Evolutionary conservation across 2,329 filamentous ascomycete genomes (phyloP).

Genomic region (Neophaeococcomyces aloes): DNA sequence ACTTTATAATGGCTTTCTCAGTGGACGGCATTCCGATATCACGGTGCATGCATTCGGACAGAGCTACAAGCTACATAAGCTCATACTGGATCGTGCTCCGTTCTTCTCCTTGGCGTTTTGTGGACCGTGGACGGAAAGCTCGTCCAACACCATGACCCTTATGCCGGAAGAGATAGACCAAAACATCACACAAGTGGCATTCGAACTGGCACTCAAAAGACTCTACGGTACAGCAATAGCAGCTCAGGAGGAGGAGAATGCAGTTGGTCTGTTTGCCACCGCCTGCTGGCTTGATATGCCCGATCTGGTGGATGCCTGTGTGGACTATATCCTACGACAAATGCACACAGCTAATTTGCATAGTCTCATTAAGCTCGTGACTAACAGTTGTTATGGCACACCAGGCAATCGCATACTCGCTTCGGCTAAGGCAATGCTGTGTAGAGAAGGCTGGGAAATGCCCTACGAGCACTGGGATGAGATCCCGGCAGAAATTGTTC

Average conservation of each 20-base stretch:
- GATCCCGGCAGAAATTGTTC: slow-evolving; percentile 46
- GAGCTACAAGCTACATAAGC: slow-evolving; percentile 42
- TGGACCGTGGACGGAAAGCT: slow-evolving; percentile 46
- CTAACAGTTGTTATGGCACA: slow-evolving; percentile 46
- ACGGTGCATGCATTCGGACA: slow-evolving; percentile 43
- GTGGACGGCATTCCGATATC: slow-evolving; percentile 45
- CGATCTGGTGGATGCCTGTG: slow-evolving; percentile 43
- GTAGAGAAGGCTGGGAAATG: slow-evolving; percentile 48
- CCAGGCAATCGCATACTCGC: slow-evolving; percentile 45
- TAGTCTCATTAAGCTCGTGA: slow-evolving; percentile 43
- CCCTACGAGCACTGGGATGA: slow-evolving; percentile 42
- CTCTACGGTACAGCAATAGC: slow-evolving; percentile 42
- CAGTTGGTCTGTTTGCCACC: slow-evolving; percentile 46
- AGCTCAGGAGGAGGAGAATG: slow-evolving; percentile 41
- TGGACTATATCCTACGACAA: slow-evolving; percentile 45
- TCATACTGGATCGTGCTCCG: slow-evolving; percentile 45
- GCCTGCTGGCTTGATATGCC: slow-evolving; percentile 50
- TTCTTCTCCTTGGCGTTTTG: slow-evolving; percentile 47
- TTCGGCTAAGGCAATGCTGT: slow-evolving; percentile 49
- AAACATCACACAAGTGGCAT: slow-evolving; percentile 43
- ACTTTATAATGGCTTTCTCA: slow-evolving; percentile 41
- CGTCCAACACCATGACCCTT: slow-evolving; percentile 41
- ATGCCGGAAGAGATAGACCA: slow-evolving; percentile 44
- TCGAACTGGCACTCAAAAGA: slow-evolving; percentile 45
- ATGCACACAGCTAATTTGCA: slow-evolving; percentile 42